phyloP scores from a whole-genome alignment of 805 yeast genomes.

The Wickerhamomyces chambardii region DNA sequence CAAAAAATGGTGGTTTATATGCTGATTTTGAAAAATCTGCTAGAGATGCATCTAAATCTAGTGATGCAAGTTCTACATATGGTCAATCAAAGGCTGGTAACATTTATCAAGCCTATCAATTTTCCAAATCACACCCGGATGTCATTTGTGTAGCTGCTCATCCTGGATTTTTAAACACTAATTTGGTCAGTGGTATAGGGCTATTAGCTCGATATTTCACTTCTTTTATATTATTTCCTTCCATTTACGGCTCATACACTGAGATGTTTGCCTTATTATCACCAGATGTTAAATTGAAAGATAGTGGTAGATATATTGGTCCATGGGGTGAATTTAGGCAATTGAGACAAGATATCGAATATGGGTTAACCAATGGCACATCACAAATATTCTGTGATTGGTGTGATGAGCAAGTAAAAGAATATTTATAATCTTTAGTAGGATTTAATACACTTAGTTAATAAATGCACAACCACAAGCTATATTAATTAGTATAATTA shows the following conservation, averaged over 20 bases:
- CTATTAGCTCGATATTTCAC: no score
- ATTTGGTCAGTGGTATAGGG: slow-evolving; percentile 9
- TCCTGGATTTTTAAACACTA: slow-evolving; percentile 27
- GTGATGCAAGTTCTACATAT: slow-evolving; percentile 11
- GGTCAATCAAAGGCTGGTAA: slow-evolving; percentile 29
- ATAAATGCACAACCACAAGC: no score
- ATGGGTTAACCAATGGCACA: slow-evolving; percentile 20
- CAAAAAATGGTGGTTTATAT: background rate
- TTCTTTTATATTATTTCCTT: background rate
- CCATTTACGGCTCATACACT: slow-evolving; percentile 26
- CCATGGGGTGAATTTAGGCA: slow-evolving; percentile 29
- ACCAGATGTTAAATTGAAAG: slow-evolving; percentile 20
- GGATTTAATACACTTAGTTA: no score
- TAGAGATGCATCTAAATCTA: background rate
- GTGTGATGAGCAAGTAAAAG: slow-evolving; percentile 21
- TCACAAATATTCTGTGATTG: slow-evolving; percentile 25
- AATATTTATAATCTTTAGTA: no score
- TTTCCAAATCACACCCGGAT: background rate
- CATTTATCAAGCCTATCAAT: background rate
- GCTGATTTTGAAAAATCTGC: background rate
- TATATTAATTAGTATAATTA: no score
- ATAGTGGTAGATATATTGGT: slow-evolving; percentile 22
- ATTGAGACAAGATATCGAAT: slow-evolving; percentile 23
- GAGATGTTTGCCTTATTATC: slow-evolving; percentile 28
- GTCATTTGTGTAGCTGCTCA: slow-evolving; percentile 6